Conservation (phyloP, 805 yeast genomes). For the Wickerhamiella qilinensis region DNA sequence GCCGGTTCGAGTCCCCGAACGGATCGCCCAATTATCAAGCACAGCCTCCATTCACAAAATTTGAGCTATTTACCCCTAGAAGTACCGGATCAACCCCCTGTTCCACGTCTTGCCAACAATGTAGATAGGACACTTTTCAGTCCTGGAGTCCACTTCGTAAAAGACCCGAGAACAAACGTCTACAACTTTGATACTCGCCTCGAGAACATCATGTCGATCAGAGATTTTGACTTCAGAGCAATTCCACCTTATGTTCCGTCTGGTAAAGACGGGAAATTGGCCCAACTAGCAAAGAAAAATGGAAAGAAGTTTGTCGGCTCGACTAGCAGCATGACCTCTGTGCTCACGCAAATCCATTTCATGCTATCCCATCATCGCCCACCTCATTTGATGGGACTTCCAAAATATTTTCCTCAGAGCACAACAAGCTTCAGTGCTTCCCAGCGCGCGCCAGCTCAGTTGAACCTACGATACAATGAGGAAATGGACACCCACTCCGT, state of each 20-base stretch:
- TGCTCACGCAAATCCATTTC: constrained; percentile 58
- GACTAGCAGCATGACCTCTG: constrained; percentile 74
- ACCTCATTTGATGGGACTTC: constrained; percentile 30
- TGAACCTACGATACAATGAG: constrained; percentile 27
- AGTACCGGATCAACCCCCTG: constrained; percentile 21
- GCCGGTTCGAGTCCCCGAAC: too few relatives aligned
- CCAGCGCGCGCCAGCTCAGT: constrained; percentile 35
- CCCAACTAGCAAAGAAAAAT: constrained; percentile 29
- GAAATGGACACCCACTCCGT: constrained; percentile 39
- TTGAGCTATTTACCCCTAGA: constrained; percentile 9
- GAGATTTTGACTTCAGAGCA: constrained; percentile 47
- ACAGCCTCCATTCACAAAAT: background rate
- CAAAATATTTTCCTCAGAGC: constrained; percentile 28
- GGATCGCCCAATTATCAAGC: too few relatives aligned
- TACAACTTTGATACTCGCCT: constrained; percentile 52
- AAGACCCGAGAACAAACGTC: constrained; percentile 62
- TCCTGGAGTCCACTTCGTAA: constrained; percentile 64
- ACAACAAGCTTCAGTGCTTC: constrained; percentile 27
- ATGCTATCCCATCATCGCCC: constrained; percentile 47
- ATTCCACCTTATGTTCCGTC: constrained; percentile 48
- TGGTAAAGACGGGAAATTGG: constrained; percentile 41
- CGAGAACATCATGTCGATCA: constrained; percentile 40
- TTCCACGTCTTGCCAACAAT: constrained; percentile 45
- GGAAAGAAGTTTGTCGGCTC: constrained; percentile 45
- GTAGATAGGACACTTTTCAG: constrained; percentile 60